Evolutionary conservation across 2,329 filamentous ascomycete genomes (phyloP).

Genomic region (Reticulascus tulasneorum): DNA sequence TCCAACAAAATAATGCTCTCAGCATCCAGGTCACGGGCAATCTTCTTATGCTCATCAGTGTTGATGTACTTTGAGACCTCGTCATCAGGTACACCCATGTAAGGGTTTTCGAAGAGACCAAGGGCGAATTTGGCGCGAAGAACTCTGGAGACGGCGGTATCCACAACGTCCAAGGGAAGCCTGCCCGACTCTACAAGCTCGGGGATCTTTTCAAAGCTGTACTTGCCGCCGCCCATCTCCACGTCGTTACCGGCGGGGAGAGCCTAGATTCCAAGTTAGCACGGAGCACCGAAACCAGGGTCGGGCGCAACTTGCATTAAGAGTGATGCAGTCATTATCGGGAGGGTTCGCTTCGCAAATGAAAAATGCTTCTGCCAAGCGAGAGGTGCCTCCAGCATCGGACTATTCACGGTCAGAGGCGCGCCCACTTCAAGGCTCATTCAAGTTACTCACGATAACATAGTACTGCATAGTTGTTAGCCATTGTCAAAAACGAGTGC

Average conservation of each 20-base stretch:
- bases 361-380: constrained; percentile 60
- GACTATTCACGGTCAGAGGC: constrained; percentile 11
- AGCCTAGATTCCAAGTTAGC: constrained; percentile 28
- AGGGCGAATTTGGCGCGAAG: constrained; percentile 65
- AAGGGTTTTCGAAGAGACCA: constrained; percentile 70
- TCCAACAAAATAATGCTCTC: constrained; percentile 61
- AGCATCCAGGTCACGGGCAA: constrained; percentile 60
- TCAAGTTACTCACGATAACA: constrained; percentile 39
- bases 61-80: constrained; percentile 58
- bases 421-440: not conserved
- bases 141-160: constrained; percentile 62
- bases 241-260: constrained; percentile 68
- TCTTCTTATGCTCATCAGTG: constrained; percentile 51
- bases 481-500: no score
- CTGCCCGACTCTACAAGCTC: constrained; percentile 58
- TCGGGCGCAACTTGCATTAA: constrained; percentile 35
- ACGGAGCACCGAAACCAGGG: not conserved
- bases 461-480: constrained; percentile 41
- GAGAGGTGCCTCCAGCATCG: constrained; percentile 68
- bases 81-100: constrained; percentile 51
- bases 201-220: constrained; percentile 65
- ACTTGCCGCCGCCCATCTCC: constrained; percentile 74
- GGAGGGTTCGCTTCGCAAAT: constrained; percentile 58
- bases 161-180: constrained; percentile 55
- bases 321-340: constrained; percentile 62